Evolutionary conservation across 2,329 filamentous ascomycete species (phyloP).

Genomic region (Metarhizium robertsii): DNA sequence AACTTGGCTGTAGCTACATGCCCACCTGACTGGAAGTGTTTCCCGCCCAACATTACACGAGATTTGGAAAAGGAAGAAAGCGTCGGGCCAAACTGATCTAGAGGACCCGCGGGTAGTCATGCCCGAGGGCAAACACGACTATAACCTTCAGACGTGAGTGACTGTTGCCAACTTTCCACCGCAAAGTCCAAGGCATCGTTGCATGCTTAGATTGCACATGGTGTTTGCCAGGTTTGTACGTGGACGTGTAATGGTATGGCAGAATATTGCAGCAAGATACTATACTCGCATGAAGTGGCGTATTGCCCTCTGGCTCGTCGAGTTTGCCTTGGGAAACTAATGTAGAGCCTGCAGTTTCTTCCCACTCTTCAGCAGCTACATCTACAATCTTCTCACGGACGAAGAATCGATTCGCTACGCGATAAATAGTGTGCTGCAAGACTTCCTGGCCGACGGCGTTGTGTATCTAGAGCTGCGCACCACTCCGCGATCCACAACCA

Average conservation of each 20-base stretch:
- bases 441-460: slow-evolving; percentile 63
- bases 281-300: neutral
- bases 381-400: slow-evolving; percentile 65
- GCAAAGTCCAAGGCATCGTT: neutral
- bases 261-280: too few species aligned
- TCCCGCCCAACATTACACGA: slow-evolving; percentile 62
- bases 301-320: neutral
- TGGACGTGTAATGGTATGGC: neutral
- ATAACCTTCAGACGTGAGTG: slow-evolving; percentile 56
- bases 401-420: slow-evolving; percentile 48
- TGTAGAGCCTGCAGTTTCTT: slow-evolving; percentile 51
- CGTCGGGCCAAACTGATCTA: slow-evolving; percentile 41
- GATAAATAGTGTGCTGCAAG: slow-evolving; percentile 53
- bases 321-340: neutral
- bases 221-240: neutral
- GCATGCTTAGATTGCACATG: neutral
- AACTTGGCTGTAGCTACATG: slow-evolving; percentile 51
- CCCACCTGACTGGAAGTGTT: slow-evolving; percentile 73
- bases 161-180: neutral
- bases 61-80: slow-evolving; percentile 57
- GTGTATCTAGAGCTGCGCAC: slow-evolving; percentile 73
- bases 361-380: slow-evolving; percentile 68
- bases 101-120: slow-evolving; percentile 62
- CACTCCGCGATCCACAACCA: slow-evolving; percentile 57
- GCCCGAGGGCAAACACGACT: slow-evolving; percentile 61